Conservation (phyloP, 768 basidiomycete species). For the Suillus brevipes region DNA sequence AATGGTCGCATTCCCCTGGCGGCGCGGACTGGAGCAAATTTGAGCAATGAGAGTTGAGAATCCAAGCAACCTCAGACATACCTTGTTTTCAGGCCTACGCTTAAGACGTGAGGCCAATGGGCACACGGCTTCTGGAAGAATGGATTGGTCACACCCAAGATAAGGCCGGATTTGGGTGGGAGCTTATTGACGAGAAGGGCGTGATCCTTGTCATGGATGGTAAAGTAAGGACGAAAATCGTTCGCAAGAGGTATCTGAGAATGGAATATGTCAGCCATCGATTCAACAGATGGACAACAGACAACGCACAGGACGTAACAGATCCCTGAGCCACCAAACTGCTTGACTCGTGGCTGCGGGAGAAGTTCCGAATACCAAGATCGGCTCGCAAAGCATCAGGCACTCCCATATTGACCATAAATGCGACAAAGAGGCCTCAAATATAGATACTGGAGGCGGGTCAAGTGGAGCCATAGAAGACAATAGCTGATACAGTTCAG, state of each 20-base stretch:
- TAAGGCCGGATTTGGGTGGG: slow-evolving; percentile 71
- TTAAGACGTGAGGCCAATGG: slow-evolving; percentile 86
- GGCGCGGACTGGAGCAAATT: slow-evolving; percentile 11
- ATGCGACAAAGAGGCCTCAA: slow-evolving; percentile 64
- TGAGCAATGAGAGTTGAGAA: not conserved
- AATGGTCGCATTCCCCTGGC: slow-evolving; percentile 9
- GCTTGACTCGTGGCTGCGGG: slow-evolving; percentile 85
- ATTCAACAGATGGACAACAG: not conserved
- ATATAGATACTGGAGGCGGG: slow-evolving; percentile 58
- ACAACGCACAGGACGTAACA: slow-evolving; percentile 72
- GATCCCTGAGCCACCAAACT: slow-evolving; percentile 89
- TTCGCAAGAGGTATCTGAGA: slow-evolving; percentile 75
- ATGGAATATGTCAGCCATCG: not conserved
- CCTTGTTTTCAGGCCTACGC: slow-evolving; percentile 55
- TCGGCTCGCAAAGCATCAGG: slow-evolving; percentile 84
- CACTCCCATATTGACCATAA: slow-evolving; percentile 95
- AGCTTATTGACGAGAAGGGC: slow-evolving; percentile 73
- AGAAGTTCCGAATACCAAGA: slow-evolving; percentile 78
- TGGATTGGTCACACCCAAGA: slow-evolving; percentile 88
- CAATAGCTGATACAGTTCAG: slow-evolving; percentile 50
- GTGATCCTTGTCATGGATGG: slow-evolving; percentile 92
- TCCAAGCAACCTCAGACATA: slow-evolving; percentile 28
- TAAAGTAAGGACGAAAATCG: slow-evolving; percentile 93
- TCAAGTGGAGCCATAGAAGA: slow-evolving; percentile 61
- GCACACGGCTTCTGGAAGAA: slow-evolving; percentile 76